Base-by-base conservation (phyloP, 306 rosid genomes). In the Sphenostylis stenocarpa region DNA sequence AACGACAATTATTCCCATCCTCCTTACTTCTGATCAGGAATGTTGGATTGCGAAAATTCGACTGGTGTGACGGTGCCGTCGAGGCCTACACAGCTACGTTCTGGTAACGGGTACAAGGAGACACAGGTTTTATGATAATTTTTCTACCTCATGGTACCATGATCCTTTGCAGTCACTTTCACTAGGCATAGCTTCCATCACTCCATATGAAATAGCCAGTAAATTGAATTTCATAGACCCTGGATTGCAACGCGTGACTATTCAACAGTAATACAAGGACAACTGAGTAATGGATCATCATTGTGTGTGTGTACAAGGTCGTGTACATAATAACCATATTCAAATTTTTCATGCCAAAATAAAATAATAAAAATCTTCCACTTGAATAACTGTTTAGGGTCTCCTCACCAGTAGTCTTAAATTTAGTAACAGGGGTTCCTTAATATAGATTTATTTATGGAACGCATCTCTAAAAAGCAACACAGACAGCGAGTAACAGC, bases 151-250 rank as follows among this genome's bases (percentile, higher is more conserved):
- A 76, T 1, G 94, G 94, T 76, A 90, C 83, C 77, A 86, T 75
- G 78, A 86, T 73, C 57, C 96, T 82, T 88, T 88, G 26, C 91
- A 87, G 67, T 90, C 96, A 72, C 92, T 87, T 66, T 92, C 97
- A 1, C 65, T 69, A 55, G 87, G 85, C 94, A 92, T 86, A 66
- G 75, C 80, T 82, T 88, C n/a, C 97, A 90, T 90, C 64, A 57
- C 13, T 5, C 64, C 9, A 28, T 26, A 24, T 26, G 38, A n/a
- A 58, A 58, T 60, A 3, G 21, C 26, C 24, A 43, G 43, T 47
- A 36, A 34, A 19, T n/a, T 31, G 17, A 34, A 33, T 33, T 17
- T 36, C 49, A 11, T 11, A 62, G 24, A 33, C 43, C 43, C 68
- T 62, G 45, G 26, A 33, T n/a, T 16, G 28, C 68, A 62, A 17